Conservation (phyloP, 306 rosid species). For the Trifolium subterraneum region DNA sequence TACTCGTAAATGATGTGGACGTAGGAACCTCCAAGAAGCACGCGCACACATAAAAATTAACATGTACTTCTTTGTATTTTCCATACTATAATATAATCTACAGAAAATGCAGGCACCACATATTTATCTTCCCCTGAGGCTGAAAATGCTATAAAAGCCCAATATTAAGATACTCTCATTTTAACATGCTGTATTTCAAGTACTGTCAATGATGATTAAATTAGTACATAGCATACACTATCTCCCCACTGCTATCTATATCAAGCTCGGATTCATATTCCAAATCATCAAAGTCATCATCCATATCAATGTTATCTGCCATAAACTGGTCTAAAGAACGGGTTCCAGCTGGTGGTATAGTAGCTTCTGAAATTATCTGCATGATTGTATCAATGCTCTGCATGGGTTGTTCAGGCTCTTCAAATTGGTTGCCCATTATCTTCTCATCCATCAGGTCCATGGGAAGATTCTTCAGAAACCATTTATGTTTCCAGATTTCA, state of each 20-base stretch:
- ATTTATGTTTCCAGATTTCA: slow-evolving; percentile 74
- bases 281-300: slow-evolving; percentile 78
- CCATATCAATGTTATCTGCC: slow-evolving; percentile 65
- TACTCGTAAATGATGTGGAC: slow-evolving; percentile 25
- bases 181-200: slow-evolving; percentile 24
- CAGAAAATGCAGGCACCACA: slow-evolving; percentile 36
- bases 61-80: slow-evolving; percentile 36
- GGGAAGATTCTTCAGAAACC: slow-evolving; percentile 92
- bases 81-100: slow-evolving; percentile 42
- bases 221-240: slow-evolving; percentile 82
- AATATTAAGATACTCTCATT: slow-evolving; percentile 8
- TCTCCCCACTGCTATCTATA: slow-evolving; percentile 93
- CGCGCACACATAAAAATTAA: slow-evolving; percentile 41
- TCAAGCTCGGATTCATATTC: slow-evolving; percentile 88
- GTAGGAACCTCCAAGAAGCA: slow-evolving; percentile 38
- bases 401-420: slow-evolving; percentile 92
- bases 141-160: slow-evolving; percentile 16
- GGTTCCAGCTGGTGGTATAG: slow-evolving; percentile 77
- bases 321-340: slow-evolving; percentile 56
- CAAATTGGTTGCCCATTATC: slow-evolving; percentile 66
- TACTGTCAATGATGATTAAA: slow-evolving; percentile 7
- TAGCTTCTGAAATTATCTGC: slow-evolving; percentile 96
- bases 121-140: slow-evolving; percentile 35
- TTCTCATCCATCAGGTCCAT: slow-evolving; percentile 80
- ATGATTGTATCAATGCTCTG: slow-evolving; percentile 82